Conservation (phyloP, 148 eudicot genomes). For the Bassia scoparia region DNA sequence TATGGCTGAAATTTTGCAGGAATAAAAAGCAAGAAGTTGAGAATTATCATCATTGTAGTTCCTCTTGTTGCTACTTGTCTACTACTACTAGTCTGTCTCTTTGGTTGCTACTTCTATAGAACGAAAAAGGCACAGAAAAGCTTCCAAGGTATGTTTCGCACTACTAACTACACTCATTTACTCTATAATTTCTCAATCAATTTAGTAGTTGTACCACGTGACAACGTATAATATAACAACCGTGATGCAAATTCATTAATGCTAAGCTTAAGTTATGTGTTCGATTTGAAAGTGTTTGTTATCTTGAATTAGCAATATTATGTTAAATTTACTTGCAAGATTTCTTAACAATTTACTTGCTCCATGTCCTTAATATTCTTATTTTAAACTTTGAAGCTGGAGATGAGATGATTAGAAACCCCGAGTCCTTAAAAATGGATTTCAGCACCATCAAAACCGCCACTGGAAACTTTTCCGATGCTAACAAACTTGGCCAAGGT, state of each 20-base stretch:
- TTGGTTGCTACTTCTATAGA: neutral
- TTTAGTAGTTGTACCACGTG: too few relatives aligned
- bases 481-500: conserved; percentile 56
- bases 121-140: neutral
- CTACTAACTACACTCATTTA: too few relatives aligned
- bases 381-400: conserved; percentile 16
- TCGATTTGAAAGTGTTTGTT: too few relatives aligned
- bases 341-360: too few relatives aligned
- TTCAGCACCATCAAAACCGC: conserved; percentile 37
- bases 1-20: too few relatives aligned
- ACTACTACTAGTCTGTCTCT: neutral
- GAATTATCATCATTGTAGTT: neutral
- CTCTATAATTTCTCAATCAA: neutral
- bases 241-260: too few relatives aligned
- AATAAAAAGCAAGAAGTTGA: neutral
- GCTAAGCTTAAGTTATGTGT: too few relatives aligned
- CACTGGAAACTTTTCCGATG: conserved; percentile 46
- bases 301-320: too few relatives aligned
- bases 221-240: too few relatives aligned
- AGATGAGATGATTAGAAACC: conserved; percentile 27
- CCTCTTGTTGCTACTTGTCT: neutral
- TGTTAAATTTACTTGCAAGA: too few relatives aligned
- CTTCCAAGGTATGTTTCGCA: conserved; percentile 10
- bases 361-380: too few relatives aligned
- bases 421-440: conserved; percentile 48